Percentiles rank a stretch among this genome's conserved stretches.
Evolutionary conservation across 2,329 filamentous ascomycete genomes (phyloP).

Genomic region (Fusarium sp.): DNA sequence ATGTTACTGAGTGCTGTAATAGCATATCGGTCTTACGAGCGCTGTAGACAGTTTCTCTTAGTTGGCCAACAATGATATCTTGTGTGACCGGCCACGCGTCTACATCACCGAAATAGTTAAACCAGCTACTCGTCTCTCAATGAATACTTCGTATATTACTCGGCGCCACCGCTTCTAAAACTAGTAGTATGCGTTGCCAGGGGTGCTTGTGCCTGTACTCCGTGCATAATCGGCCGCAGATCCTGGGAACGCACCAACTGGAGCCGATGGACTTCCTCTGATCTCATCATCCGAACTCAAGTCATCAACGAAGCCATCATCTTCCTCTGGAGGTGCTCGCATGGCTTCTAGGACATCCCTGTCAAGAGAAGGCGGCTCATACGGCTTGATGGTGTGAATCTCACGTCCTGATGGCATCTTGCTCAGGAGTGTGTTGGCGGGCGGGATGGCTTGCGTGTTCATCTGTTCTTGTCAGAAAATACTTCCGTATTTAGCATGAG

Average conservation of each 20-base stretch:
- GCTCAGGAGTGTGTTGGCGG: constrained; percentile 76
- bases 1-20: not conserved
- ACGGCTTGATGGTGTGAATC: constrained; percentile 80
- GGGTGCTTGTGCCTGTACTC: constrained; percentile 44
- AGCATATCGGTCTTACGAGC: not conserved
- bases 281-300: constrained; percentile 55
- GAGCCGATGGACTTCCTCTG: constrained; percentile 45
- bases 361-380: constrained; percentile 73
- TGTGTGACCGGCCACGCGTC: not conserved
- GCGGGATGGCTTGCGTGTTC: constrained; percentile 82
- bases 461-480: constrained; percentile 63
- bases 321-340: constrained; percentile 55
- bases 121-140: not conserved
- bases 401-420: constrained; percentile 90
- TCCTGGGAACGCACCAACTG: constrained; percentile 65
- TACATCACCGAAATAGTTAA: not conserved
- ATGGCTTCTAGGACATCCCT: constrained; percentile 72
- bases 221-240: constrained; percentile 54
- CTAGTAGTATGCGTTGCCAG: constrained; percentile 55
- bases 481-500: accelerated
- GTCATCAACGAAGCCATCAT: constrained; percentile 50
- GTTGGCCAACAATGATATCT: not conserved
- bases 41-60: not conserved
- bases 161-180: not conserved
- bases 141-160: not conserved